Evolutionary conservation across 192 early-diverging fungal species (phyloP), one percentile per base, ranked within the genome.

Genomic region (Phlyctochytrium arcticum): DNA sequence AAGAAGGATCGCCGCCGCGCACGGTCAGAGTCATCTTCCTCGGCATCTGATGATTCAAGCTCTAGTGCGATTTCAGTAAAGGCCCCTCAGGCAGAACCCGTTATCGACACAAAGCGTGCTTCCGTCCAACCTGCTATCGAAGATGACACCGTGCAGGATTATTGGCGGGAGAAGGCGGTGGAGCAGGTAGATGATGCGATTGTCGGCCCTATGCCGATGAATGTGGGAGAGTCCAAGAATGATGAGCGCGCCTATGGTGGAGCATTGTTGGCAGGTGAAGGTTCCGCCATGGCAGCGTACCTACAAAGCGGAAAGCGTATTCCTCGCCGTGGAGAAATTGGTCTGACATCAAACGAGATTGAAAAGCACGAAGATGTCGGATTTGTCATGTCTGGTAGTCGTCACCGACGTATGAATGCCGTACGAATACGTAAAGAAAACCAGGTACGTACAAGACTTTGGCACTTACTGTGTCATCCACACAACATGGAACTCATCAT

Each of bases 261-360:
- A 12, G 87, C 89, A 5, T 75, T 94, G 47, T 71, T 93, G 36
- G 87, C 92, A 4, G 94, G 95, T 57, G 94, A 94, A 80, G 94
- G 92, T 60, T 85, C 90, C 1, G 92, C 93, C 0, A 92, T 93
- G 88, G 90, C 90, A 0, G 78, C 78, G 48, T 97, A 89, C 76
- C 86, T 96, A 27, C 89, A 93, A 60, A 84, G 89, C 47, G 93
- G 93, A 32, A 93, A 97, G 69, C 90, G 95, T 62, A 96, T 98
- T 63, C 95, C 95, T 3, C 89, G 94, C 51, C 88, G 95, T 77
- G 96, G 95, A 79, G 96, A 98, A 76, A 93, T 98, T 75, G 95
- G 95, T 46, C 72, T 96, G 21, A 85, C 88, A 65, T 85, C 88
- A 56, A 72, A 89, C 32, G 78, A 94, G 73, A 98, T 98, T 71